These are phyloP conservation scores for Begonia peltatifolia DNA, from an alignment of 306 rosid genomes.

Conservation along the genomic window DNA sequence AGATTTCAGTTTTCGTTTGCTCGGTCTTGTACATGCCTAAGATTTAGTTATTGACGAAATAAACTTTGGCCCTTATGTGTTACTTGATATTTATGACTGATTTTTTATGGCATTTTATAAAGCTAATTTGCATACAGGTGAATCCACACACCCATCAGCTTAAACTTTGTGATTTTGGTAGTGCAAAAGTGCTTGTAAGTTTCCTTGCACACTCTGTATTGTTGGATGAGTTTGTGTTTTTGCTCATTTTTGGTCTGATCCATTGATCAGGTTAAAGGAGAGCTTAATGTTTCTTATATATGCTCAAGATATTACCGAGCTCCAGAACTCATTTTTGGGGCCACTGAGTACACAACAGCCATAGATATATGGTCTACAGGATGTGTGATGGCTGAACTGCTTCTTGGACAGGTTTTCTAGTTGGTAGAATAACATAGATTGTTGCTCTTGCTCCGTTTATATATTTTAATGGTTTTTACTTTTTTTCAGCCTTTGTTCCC, in stretches of 20 bases:
- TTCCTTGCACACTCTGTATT: slow-evolving; percentile 11
- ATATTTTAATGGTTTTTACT: neutral
- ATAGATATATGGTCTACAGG: slow-evolving; percentile 99
- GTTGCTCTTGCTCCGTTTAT: neutral
- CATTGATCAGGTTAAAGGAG: slow-evolving; percentile 78
- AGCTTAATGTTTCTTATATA: slow-evolving; percentile 94
- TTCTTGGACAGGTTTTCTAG: slow-evolving; percentile 80
- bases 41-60: too few relatives aligned
- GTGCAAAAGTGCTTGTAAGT: slow-evolving; percentile 93
- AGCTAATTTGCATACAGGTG: slow-evolving; percentile 42
- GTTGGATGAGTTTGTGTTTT: slow-evolving; percentile 6
- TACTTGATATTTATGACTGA: neutral
- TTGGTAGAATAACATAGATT: slow-evolving; percentile 8
- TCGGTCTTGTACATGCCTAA: too few relatives aligned
- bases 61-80: too few relatives aligned
- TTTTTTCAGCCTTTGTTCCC: slow-evolving; percentile 88
- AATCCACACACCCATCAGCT: slow-evolving; percentile 98
- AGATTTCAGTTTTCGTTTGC: neutral
- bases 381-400: slow-evolving; percentile 96
- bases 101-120: slow-evolving; percentile 14
- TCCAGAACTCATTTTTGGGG: slow-evolving; percentile 96
- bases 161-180: slow-evolving; percentile 95
- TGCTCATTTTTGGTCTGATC: neutral
- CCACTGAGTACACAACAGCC: slow-evolving; percentile 95
- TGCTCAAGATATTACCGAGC: slow-evolving; percentile 99